Conservation (phyloP, 768 basidiomycete genomes). For the Serpula lacrymans region DNA sequence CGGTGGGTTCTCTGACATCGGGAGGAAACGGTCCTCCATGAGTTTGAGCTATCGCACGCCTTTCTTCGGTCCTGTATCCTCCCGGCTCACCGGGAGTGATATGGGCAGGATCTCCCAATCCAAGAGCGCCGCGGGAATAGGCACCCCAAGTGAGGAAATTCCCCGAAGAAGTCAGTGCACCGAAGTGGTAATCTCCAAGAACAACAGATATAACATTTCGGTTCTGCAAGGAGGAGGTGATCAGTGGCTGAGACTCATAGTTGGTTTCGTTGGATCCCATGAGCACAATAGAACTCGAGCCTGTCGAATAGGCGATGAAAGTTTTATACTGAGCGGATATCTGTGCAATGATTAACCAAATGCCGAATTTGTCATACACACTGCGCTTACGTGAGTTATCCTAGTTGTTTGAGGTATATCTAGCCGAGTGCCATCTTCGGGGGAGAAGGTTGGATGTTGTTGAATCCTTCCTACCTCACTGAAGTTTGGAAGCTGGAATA, state of each 20-base stretch:
- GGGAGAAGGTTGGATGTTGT: conserved; percentile 41
- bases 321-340: conserved; percentile 81
- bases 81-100: conserved; percentile 57
- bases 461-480: conserved; percentile 57
- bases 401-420: conserved; percentile 48
- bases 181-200: conserved; percentile 91
- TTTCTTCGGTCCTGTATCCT: conserved; percentile 45
- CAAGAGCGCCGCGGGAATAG: conserved; percentile 78
- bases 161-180: conserved; percentile 76
- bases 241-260: conserved; percentile 44
- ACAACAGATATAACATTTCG: conserved; percentile 80
- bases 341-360: conserved; percentile 33
- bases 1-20: conserved; percentile 55
- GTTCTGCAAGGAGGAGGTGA: conserved; percentile 74
- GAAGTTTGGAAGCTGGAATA: conserved; percentile 66
- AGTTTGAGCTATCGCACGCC: conserved; percentile 25
- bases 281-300: conserved; percentile 66
- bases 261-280: conserved; percentile 56
- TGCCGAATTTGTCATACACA: not conserved
- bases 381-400: conserved; percentile 82
- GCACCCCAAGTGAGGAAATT: conserved; percentile 79
- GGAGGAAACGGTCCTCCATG: conserved; percentile 27
- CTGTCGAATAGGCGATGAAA: conserved; percentile 81
- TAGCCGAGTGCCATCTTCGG: conserved; percentile 30
- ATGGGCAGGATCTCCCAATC: conserved; percentile 70